A percentile compares a stretch with the other conserved stretches of the same genome.
phyloP scores from a whole-genome alignment of 257 asterid species.

The Solanum bulbocastanum region DNA sequence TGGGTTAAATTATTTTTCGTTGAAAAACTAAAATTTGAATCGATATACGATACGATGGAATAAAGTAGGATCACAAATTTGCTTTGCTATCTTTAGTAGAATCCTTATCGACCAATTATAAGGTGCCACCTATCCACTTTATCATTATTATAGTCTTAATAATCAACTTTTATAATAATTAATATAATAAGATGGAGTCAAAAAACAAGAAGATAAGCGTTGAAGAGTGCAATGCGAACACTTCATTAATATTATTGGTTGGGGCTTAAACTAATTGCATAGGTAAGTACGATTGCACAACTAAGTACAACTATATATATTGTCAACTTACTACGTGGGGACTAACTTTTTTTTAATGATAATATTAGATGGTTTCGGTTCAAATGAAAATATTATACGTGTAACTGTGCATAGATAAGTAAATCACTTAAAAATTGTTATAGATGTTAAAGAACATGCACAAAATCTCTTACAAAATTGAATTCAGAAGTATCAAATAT shows the following conservation, averaged over 20 bases:
- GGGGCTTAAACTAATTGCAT: neutral
- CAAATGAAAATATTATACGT: neutral
- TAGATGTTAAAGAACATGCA: neutral
- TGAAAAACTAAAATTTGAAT: neutral
- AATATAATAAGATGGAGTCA: neutral
- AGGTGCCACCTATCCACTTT: neutral
- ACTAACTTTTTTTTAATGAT: neutral
- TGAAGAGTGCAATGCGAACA: neutral
- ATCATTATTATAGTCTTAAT: neutral
- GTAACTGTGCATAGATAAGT: no score
- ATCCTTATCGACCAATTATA: neutral
- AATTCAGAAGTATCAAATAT: neutral
- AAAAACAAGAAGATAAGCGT: neutral
- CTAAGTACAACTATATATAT: neutral
- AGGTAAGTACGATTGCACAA: neutral
- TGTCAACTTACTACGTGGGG: neutral
- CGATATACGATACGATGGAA: neutral
- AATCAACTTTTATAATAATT: neutral
- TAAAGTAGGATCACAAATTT: neutral
- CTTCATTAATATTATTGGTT: neutral
- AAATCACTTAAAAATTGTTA: neutral
- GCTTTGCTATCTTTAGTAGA: neutral
- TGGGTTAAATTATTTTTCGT: neutral
- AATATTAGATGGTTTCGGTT: neutral
- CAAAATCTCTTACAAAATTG: neutral